Conservation (phyloP, 2,329 filamentous ascomycete species). For the Didymella keratinophila region DNA sequence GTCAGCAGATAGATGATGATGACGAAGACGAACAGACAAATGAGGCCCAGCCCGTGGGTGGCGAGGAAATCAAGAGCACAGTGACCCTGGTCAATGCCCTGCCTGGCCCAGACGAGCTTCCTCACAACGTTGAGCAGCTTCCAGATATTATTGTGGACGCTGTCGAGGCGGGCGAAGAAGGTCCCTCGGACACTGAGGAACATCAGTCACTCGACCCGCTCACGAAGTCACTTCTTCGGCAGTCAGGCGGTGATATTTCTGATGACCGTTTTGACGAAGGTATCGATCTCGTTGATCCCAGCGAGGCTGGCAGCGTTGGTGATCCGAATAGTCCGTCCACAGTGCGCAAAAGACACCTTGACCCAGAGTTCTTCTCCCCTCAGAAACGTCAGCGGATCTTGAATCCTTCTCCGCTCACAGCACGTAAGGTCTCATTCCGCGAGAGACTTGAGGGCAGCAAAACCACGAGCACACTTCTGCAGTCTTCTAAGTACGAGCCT, state of each 20-base stretch:
- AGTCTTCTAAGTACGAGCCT: conserved; percentile 15
- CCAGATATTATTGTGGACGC: conserved; percentile 20
- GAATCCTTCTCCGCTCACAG: conserved; percentile 16
- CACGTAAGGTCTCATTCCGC: conserved; percentile 23
- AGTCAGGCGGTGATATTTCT: conserved; percentile 9
- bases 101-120: not conserved
- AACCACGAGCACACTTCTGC: conserved; percentile 4
- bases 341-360: conserved; percentile 33
- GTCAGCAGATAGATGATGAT: conserved; percentile 6
- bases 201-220: conserved; percentile 42
- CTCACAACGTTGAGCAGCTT: conserved; percentile 6
- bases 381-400: conserved; percentile 28
- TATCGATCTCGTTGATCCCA: conserved; percentile 29
- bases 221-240: conserved; percentile 35
- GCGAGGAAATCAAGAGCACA: conserved; percentile 10
- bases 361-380: conserved; percentile 15
- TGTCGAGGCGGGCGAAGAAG: conserved; percentile 35
- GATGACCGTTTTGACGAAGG: conserved; percentile 31
- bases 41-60: not conserved
- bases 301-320: conserved; percentile 20
- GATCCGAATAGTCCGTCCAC: conserved; percentile 13
- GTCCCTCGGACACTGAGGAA: conserved; percentile 31
- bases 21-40: not conserved
- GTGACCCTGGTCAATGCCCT: conserved; percentile 14
- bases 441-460: conserved; percentile 11